These are phyloP conservation scores for Quercus tomentella DNA, from an alignment of 331 rosid genomes.

Conservation along the genomic window DNA sequence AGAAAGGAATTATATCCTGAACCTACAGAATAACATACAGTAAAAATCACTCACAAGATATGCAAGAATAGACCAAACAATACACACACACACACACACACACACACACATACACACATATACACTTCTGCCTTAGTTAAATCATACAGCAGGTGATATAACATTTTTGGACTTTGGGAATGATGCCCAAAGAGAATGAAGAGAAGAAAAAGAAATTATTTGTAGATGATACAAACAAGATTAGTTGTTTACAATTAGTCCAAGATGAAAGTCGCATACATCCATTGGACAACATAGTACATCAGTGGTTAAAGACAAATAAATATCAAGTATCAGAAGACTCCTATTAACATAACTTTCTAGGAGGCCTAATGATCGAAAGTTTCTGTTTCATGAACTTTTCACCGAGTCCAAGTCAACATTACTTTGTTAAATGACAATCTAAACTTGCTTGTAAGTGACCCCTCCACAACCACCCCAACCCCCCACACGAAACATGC, in stretches of 20 bases:
- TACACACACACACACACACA: not conserved
- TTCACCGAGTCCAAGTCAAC: not conserved
- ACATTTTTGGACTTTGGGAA: not conserved
- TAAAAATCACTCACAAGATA: slow-evolving; percentile 6
- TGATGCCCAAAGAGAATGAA: not conserved
- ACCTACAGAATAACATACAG: slow-evolving; percentile 49
- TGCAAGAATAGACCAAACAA: not conserved
- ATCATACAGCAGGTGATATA: not conserved
- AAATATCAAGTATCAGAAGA: not conserved
- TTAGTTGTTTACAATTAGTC: not conserved
- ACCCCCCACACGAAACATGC: not conserved
- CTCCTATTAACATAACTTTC: not conserved
- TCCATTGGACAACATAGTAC: not conserved
- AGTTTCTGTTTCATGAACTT: not conserved
- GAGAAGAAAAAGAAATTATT: not conserved
- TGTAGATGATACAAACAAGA: not conserved
- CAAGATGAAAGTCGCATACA: not conserved
- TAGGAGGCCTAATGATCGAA: not conserved
- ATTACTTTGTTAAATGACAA: not conserved
- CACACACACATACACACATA: too few species aligned
- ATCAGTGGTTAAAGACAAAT: not conserved
- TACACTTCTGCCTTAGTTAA: not conserved
- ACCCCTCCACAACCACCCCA: too few species aligned
- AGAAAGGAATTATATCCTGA: slow-evolving; percentile 75
- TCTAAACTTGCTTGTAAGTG: not conserved